phyloP scores from a whole-genome alignment of 176 grass and related monocot genomes.

The Pontederia paniculata region DNA sequence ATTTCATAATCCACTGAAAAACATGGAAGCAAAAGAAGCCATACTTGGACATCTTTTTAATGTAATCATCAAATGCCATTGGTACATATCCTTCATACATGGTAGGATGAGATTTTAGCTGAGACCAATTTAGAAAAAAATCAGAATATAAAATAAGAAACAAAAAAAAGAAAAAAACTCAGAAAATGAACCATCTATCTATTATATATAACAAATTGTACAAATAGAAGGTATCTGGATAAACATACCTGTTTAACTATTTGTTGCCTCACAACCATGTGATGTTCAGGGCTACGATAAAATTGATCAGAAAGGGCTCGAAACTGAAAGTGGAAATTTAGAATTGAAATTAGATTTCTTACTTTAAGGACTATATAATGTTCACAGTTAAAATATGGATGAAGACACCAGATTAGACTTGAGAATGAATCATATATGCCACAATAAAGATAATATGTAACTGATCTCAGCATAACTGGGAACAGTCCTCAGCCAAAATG shows the following conservation, averaged over 20 bases:
- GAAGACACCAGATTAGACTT: no score
- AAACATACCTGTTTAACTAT: constrained; percentile 8
- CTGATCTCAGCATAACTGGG: no score
- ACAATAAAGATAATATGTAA: no score
- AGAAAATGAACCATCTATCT: no score
- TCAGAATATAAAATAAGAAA: no score
- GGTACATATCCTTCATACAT: constrained; percentile 12
- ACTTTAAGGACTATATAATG: background rate
- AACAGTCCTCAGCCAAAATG: no score
- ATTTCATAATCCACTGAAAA: no score
- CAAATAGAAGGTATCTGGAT: background rate
- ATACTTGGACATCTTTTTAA: constrained; percentile 12
- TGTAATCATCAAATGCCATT: constrained; percentile 11
- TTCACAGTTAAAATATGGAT: no score
- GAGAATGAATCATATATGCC: no score
- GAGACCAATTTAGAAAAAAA: no score
- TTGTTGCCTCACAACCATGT: constrained; percentile 12
- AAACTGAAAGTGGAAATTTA: constrained; percentile 4
- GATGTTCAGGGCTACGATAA: constrained; percentile 9
- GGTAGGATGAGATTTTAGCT: constrained; percentile 14
- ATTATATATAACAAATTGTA: background rate
- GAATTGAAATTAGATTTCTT: background rate
- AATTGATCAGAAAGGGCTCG: constrained; percentile 18
- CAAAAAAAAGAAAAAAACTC: no score
- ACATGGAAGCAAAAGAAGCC: background rate